Evolutionary conservation across 495 filamentous ascomycete species (phyloP).

Genomic region (Oidiodendron maius): DNA sequence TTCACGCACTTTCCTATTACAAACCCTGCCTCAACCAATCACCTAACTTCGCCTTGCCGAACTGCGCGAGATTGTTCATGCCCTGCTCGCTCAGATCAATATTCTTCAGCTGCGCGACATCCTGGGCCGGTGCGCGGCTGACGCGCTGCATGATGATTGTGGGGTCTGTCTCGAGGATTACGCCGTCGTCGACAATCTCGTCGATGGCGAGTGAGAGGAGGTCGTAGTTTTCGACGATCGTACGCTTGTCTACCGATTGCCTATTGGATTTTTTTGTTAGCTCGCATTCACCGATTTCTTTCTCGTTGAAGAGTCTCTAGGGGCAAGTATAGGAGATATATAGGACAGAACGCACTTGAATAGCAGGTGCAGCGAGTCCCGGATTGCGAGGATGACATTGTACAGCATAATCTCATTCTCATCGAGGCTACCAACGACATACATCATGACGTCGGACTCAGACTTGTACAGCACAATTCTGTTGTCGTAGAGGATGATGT

Average conservation of each 20-base stretch:
- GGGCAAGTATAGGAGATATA: background rate
- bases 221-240: slow-evolving; percentile 97
- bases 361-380: slow-evolving; percentile 84
- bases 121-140: slow-evolving; percentile 84
- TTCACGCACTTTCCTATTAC: slow-evolving; percentile 10
- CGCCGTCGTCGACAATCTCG: slow-evolving; percentile 93
- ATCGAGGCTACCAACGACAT: slow-evolving; percentile 84
- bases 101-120: slow-evolving; percentile 79
- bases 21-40: slow-evolving; percentile 77
- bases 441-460: slow-evolving; percentile 96
- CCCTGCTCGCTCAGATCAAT: slow-evolving; percentile 97
- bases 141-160: slow-evolving; percentile 86
- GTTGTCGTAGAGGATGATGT: slow-evolving; percentile 96
- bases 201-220: slow-evolving; percentile 86
- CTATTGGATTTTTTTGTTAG: slow-evolving; percentile 29
- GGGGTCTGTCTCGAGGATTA: slow-evolving; percentile 94
- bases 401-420: slow-evolving; percentile 98
- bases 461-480: slow-evolving; percentile 94
- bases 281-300: background rate
- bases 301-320: background rate
- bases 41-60: slow-evolving; percentile 85
- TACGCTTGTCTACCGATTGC: slow-evolving; percentile 94
- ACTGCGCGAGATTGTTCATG: slow-evolving; percentile 88
- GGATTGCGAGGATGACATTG: slow-evolving; percentile 80
- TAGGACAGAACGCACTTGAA: slow-evolving; percentile 64